Conservation (phyloP, 177 flowering plant genomes). For the Vitis hybrid region DNA sequence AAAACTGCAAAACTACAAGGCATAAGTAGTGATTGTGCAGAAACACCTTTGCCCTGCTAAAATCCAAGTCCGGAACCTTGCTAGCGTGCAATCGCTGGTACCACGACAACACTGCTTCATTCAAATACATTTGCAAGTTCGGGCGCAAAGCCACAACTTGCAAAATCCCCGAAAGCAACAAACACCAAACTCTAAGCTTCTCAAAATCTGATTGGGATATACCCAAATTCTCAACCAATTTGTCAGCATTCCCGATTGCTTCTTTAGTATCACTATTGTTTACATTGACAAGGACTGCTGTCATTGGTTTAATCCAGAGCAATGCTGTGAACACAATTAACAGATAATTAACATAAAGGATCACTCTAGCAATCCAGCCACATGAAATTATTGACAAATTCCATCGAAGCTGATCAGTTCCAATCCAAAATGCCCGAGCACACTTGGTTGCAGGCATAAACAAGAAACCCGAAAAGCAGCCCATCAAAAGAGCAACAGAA, state of each 20-base stretch:
- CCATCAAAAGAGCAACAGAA: slow-evolving; percentile 47
- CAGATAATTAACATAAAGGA: slow-evolving; percentile 53
- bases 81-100: slow-evolving; percentile 92
- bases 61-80: slow-evolving; percentile 91
- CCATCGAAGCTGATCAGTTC: slow-evolving; percentile 84
- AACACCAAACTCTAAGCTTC: slow-evolving; percentile 58
- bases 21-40: slow-evolving; percentile 86
- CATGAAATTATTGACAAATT: slow-evolving; percentile 69
- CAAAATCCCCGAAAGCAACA: slow-evolving; percentile 57
- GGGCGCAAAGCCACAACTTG: slow-evolving; percentile 66
- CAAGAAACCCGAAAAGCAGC: slow-evolving; percentile 57
- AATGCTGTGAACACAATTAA: slow-evolving; percentile 45
- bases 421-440: slow-evolving; percentile 86
- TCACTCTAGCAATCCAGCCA: slow-evolving; percentile 57
- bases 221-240: slow-evolving; percentile 66
- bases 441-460: slow-evolving; percentile 59
- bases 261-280: slow-evolving; percentile 20
- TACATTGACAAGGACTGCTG: slow-evolving; percentile 49
- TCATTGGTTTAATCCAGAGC: slow-evolving; percentile 82
- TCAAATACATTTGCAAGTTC: slow-evolving; percentile 81
- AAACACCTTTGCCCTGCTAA: slow-evolving; percentile 91
- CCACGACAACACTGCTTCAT: slow-evolving; percentile 93
- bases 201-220: slow-evolving; percentile 45
- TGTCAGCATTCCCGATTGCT: slow-evolving; percentile 20
- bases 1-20: slow-evolving; percentile 69